phyloP scores from a whole-genome alignment of 805 yeast genomes.

The Metschnikowia lunata region DNA sequence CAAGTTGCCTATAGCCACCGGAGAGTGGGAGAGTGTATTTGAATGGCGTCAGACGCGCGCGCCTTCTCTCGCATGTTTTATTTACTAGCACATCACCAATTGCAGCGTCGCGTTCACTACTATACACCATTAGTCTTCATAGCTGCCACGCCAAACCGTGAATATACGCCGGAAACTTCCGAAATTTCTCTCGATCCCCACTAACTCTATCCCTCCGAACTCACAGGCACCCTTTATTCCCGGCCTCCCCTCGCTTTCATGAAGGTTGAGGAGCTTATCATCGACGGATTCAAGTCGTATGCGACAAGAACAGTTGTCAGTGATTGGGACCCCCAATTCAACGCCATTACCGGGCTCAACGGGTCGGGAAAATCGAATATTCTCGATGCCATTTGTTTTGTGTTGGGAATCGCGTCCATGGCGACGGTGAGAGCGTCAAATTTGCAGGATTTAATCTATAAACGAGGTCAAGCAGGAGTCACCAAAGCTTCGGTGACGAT shows the following conservation, averaged over 20 bases:
- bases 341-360: constrained; percentile 95
- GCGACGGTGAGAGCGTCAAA: constrained; percentile 91
- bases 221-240: no score
- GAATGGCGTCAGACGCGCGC: no score
- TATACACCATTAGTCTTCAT: no score
- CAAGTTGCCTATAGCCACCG: no score
- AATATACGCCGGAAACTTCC: no score
- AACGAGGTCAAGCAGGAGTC: constrained; percentile 97
- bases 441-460: constrained; percentile 89
- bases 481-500: constrained; percentile 96
- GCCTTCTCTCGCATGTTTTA: no score
- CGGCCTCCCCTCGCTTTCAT: constrained; percentile 29
- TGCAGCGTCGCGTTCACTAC: no score
- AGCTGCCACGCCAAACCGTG: no score
- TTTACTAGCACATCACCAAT: no score
- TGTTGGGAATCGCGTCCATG: constrained; percentile 94
- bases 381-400: constrained; percentile 95
- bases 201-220: no score
- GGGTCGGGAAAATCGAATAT: constrained; percentile 98
- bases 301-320: constrained; percentile 94
- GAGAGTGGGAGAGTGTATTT: no score
- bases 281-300: constrained; percentile 97
- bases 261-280: constrained; percentile 93
- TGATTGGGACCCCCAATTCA: constrained; percentile 94
- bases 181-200: no score